Evolutionary conservation across 257 asterid genomes (phyloP), one percentile per base, ranked within the genome.

Genomic region (Capsicum rhomboideum): DNA sequence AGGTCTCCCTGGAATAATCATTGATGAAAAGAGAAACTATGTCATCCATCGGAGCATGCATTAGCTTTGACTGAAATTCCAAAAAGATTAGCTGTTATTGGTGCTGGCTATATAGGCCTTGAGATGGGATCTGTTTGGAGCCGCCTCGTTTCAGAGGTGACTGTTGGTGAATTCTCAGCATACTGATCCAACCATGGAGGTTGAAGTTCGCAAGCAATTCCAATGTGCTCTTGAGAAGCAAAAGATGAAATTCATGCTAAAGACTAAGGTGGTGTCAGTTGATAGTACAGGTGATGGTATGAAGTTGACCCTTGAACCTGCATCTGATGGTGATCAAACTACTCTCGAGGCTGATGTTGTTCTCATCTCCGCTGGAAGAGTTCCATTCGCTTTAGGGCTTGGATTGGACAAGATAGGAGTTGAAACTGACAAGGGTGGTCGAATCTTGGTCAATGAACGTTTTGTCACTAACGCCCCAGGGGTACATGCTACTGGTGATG

Each of bases 41-140:
- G n/a, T n/a, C n/a, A n/a, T n/a, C n/a, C n/a, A n/a, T n/a, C n/a
- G n/a, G n/a, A n/a, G n/a, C n/a, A n/a, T n/a, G n/a, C n/a, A n/a
- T n/a, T n/a, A n/a, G n/a, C n/a, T n/a, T n/a, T n/a, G n/a, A n/a
- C n/a, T n/a, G n/a, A n/a, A n/a, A n/a, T n/a, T n/a, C n/a, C n/a
- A n/a, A n/a, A n/a, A n/a, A n/a, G n/a, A n/a, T n/a, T n/a, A n/a
- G n/a, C n/a, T n/a, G n/a, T n/a, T n/a, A n/a, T n/a, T n/a, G n/a
- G n/a, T n/a, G n/a, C n/a, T n/a, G n/a, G 98, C 13, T 96, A 96
- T 77, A 96, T 92, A n/a, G 99, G 98, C 72, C 96, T 96, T 54
- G 99, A 96, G 85, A 96, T 94, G 98, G 99, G 99, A 18, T 94
- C 97, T 56, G 98, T 96, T 13, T 94, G 98, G 99, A 96, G 97